Evolutionary conservation across 169 alveolate species (phyloP), one percentile per base, ranked within the genome.

Genomic region (Plasmodium vinckei): DNA sequence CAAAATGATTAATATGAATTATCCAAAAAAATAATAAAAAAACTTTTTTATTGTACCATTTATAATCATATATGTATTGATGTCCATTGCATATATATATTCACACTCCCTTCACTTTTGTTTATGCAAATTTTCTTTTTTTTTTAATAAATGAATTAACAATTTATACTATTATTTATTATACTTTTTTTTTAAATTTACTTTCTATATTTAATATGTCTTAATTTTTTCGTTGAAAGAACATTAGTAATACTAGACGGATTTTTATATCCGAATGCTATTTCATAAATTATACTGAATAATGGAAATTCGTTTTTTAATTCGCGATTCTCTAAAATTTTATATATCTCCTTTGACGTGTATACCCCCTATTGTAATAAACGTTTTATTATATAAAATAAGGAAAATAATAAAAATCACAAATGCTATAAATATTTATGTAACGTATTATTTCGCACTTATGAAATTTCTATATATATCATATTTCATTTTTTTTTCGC

Each of bases 141-240:
- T 25, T 23, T 70, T 70, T 71, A 25, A 39, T 27, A 12, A n/a
- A 63, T 17, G 10, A 42, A 21, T 67, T 33, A 27, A n/a, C 42
- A 21, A 25, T 42, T 63, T 61, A 21, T 63, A 44, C 27, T 73
- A 59, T 59, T 60, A 10, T 12, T 46, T 42, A 7, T 70, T 70
- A 33, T 70, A 1, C 19, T 39, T 5, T 17, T 56, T n/a, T 23
- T 72, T 21, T 54, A 7, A 21, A 19, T 53, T 75, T 23, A 75
- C 47, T 54, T 27, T 56, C 23, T 75, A 65, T 61, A 75, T 57
- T 49, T 63, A 47, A 75, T 75, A 54, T 75, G 65, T 75, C 88
- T 75, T 64, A 75, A 75, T 57, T 75, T 75, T 75, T 75, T 75
- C 56, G 88, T 75, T 56, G 88, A 61, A 75, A 75, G 75, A 75